A percentile compares a stretch with the other conserved stretches of the same genome.
These are phyloP conservation scores for Stipa capillata DNA, from an alignment of 176 grass and related monocot genomes.

Conservation along the genomic window DNA sequence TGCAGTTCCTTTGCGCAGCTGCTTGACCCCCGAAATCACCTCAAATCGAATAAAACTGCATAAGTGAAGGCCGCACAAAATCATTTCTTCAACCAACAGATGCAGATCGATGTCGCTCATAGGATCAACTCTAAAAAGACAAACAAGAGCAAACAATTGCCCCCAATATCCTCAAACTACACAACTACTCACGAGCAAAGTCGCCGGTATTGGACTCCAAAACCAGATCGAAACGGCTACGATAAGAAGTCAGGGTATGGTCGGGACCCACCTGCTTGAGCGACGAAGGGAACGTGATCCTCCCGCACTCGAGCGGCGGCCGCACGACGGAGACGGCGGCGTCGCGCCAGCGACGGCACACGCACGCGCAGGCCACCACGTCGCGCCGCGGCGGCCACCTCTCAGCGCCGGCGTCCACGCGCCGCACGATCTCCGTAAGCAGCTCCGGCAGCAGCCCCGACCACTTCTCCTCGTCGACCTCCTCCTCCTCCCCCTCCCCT, in stretches of 20 bases:
- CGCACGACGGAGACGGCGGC: constrained; percentile 48
- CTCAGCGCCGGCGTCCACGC: constrained; percentile 71
- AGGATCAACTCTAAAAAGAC: background rate
- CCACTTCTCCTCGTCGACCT: constrained; percentile 65
- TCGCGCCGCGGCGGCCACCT: constrained; percentile 76
- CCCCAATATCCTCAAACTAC: background rate
- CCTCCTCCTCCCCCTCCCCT: background rate
- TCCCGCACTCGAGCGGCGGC: constrained; percentile 59
- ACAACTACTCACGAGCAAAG: background rate
- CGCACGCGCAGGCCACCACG: constrained; percentile 74
- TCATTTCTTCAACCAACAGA: background rate
- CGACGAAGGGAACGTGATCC: constrained; percentile 88
- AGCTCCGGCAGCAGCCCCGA: constrained; percentile 67
- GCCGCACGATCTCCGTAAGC: constrained; percentile 59
- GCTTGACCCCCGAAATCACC: background rate
- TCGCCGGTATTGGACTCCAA: background rate
- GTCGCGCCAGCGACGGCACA: constrained; percentile 69
- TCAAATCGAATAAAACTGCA: background rate
- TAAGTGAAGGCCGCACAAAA: background rate
- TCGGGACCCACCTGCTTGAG: constrained; percentile 63
- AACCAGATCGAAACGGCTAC: background rate
- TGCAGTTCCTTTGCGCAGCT: background rate
- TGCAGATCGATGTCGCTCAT: background rate
- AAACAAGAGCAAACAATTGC: background rate
- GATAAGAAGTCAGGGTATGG: background rate